These are phyloP conservation scores for Escallonia herrerae DNA, from an alignment of 129 eudicot genomes.

Conservation along the genomic window DNA sequence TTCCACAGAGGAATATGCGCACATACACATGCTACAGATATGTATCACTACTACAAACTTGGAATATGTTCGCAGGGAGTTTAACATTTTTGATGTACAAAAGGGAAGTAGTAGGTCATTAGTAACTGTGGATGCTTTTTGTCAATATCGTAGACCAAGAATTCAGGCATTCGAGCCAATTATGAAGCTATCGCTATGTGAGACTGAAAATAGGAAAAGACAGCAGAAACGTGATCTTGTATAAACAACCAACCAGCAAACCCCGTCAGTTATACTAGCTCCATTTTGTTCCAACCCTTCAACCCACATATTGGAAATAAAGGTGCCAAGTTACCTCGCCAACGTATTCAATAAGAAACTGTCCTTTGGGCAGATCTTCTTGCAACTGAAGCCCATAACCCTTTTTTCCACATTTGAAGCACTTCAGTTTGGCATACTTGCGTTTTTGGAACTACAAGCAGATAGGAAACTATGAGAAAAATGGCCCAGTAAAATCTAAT, in stretches of 20 bases:
- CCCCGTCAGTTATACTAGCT: neutral
- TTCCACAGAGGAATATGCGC: too few relatives aligned
- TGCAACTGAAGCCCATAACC: constrained; percentile 77
- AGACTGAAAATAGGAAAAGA: too few relatives aligned
- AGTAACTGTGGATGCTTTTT: too few relatives aligned
- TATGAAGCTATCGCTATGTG: too few relatives aligned
- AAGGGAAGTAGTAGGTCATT: too few relatives aligned
- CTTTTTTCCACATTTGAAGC: constrained; percentile 75
- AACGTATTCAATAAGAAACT: constrained; percentile 89
- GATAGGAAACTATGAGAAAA: constrained; percentile 2
- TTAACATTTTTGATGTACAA: too few relatives aligned
- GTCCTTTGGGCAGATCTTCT: constrained; percentile 75
- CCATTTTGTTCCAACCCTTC: neutral
- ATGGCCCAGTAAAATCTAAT: neutral
- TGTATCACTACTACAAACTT: too few relatives aligned
- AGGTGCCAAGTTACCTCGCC: constrained; percentile 68
- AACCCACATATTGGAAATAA: neutral
- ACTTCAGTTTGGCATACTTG: constrained; percentile 66
- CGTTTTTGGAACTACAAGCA: constrained; percentile 85
- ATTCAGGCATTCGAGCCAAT: too few relatives aligned
- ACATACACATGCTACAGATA: too few relatives aligned
- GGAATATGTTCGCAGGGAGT: neutral
- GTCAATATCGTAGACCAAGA: too few relatives aligned
- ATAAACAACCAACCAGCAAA: too few relatives aligned
- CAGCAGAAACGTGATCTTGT: too few relatives aligned